These are phyloP conservation scores for Bipolaris bicolor DNA, from an alignment of 2,329 filamentous ascomycete genomes.

Conservation along the genomic window DNA sequence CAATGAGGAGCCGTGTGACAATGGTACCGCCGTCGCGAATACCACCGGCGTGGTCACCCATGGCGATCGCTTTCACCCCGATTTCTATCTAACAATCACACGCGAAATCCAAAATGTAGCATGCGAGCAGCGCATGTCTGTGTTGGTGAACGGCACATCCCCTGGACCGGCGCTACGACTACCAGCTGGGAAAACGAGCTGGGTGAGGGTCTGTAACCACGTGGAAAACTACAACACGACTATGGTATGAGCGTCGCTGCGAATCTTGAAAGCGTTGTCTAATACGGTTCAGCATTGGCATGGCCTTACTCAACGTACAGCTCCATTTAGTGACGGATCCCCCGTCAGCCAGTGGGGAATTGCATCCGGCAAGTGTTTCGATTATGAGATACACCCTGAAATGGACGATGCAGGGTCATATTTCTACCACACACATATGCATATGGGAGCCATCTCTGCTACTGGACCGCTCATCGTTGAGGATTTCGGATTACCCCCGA, in stretches of 20 bases:
- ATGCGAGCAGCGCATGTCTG: conserved; percentile 56
- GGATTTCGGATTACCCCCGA: conserved; percentile 56
- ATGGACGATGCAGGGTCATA: conserved; percentile 65
- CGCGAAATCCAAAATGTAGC: conserved; percentile 52
- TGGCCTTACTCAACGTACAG: conserved; percentile 64
- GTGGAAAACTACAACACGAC: conserved; percentile 62
- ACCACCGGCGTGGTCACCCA: conserved; percentile 2
- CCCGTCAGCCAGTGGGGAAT: conserved; percentile 72
- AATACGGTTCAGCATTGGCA: conserved; percentile 65
- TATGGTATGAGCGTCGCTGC: conserved; percentile 51
- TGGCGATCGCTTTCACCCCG: conserved; percentile 45
- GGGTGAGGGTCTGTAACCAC: conserved; percentile 67
- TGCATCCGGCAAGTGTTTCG: conserved; percentile 66
- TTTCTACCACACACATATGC: conserved; percentile 72
- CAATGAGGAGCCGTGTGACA: not conserved
- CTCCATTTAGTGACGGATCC: conserved; percentile 69
- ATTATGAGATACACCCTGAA: conserved; percentile 67
- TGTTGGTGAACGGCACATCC: conserved; percentile 60
- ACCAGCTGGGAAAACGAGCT: conserved; percentile 54
- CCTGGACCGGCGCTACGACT: conserved; percentile 60
- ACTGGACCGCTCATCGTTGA: conserved; percentile 66
- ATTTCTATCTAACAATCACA: conserved; percentile 57
- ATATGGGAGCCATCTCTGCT: conserved; percentile 65
- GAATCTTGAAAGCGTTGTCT: not conserved
- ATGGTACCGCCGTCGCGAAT: not conserved